Percentiles rank a stretch among this genome's conserved stretches.
phyloP scores from a whole-genome alignment of 2,329 filamentous ascomycete species.

The Fusarium hainanense region DNA sequence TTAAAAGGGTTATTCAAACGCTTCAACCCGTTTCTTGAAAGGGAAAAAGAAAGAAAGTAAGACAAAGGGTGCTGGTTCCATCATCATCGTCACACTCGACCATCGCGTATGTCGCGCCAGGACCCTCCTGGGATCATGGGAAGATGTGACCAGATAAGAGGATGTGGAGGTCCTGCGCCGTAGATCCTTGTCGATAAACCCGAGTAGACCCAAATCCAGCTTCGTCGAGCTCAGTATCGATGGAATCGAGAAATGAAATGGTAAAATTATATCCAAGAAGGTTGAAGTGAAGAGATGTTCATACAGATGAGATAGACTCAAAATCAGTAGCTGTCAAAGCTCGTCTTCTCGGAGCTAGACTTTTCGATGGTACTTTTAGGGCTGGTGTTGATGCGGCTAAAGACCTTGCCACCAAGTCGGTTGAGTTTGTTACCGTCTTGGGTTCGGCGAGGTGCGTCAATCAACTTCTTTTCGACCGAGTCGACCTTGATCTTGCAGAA shows the following conservation, averaged over 20 bases:
- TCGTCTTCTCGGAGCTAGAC: slow-evolving; percentile 61
- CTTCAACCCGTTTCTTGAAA: slow-evolving; percentile 36
- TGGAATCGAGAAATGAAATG: slow-evolving; percentile 34
- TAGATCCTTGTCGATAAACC: slow-evolving; percentile 32
- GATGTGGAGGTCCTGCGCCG: slow-evolving; percentile 8
- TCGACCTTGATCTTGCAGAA: slow-evolving; percentile 87
- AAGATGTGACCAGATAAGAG: slow-evolving; percentile 22
- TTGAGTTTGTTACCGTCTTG: slow-evolving; percentile 65
- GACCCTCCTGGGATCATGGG: slow-evolving; percentile 38
- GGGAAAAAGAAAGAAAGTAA: slow-evolving; percentile 16
- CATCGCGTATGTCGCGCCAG: slow-evolving; percentile 37
- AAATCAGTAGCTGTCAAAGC: slow-evolving; percentile 55
- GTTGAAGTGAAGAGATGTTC: slow-evolving; percentile 33
- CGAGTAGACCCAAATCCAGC: slow-evolving; percentile 18
- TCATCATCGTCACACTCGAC: slow-evolving; percentile 20
- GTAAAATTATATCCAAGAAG: slow-evolving; percentile 44
- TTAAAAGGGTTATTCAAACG: slow-evolving; percentile 36
- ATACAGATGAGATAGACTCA: slow-evolving; percentile 35
- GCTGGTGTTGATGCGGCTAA: slow-evolving; percentile 64
- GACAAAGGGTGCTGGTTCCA: slow-evolving; percentile 18
- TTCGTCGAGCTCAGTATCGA: slow-evolving; percentile 28
- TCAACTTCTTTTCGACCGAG: slow-evolving; percentile 66
- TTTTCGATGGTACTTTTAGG: slow-evolving; percentile 65
- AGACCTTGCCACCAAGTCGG: slow-evolving; percentile 67
- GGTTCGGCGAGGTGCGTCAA: slow-evolving; percentile 58